Conservation (phyloP, 257 asterid species). For the Solanum phureja region DNA sequence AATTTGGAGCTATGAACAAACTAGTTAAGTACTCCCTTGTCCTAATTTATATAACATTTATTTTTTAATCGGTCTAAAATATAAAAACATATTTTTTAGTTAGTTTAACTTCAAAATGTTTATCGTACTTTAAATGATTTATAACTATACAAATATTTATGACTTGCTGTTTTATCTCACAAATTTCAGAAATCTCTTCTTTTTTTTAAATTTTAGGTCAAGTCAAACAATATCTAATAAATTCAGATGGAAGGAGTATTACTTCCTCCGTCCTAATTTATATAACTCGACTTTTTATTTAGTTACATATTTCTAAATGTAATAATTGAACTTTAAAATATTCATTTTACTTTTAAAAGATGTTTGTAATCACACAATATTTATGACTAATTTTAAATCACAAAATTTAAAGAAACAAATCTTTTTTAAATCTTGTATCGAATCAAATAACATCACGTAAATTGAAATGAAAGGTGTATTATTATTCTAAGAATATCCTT, state of each 20-base stretch:
- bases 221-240: neutral
- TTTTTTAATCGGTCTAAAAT: neutral
- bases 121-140: neutral
- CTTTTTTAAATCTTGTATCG: neutral
- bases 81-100: too few species aligned
- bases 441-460: rapidly evolving
- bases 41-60: neutral
- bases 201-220: too few species aligned
- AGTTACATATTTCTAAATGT: too few species aligned
- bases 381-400: neutral
- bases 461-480: neutral
- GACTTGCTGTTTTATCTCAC: neutral
- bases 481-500: neutral
- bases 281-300: too few species aligned
- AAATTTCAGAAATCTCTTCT: too few species aligned
- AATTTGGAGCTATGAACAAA: neutral
- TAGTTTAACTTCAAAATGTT: too few species aligned
- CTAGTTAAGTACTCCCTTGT: neutral
- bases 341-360: neutral
- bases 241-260: too few species aligned
- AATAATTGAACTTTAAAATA: too few species aligned
- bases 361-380: neutral
- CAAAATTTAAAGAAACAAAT: neutral
- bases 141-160: neutral
- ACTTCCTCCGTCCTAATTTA: neutral